These are phyloP conservation scores for Licmophora abbreviata DNA, from an alignment of 108 stramenopile genomes.

Conservation along the genomic window DNA sequence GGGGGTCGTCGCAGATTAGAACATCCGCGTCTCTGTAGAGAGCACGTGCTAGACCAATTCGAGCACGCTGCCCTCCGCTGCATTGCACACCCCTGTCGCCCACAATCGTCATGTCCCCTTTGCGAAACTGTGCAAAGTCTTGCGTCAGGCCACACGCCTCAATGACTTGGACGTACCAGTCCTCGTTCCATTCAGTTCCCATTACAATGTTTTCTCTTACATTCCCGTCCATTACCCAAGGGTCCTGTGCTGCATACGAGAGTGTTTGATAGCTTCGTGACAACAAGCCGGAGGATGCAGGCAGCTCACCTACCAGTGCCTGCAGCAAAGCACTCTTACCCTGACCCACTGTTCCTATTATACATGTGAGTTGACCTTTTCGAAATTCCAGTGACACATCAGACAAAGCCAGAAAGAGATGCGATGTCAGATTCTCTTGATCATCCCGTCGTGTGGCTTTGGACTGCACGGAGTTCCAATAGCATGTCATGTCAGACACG, in stretches of 20 bases:
- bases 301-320: slow-evolving; percentile 58
- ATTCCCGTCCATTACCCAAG: slow-evolving; percentile 89
- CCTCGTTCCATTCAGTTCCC: slow-evolving; percentile 35
- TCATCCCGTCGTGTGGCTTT: neutral
- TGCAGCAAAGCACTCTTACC: slow-evolving; percentile 66
- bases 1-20: slow-evolving; percentile 84
- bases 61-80: slow-evolving; percentile 89
- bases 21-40: slow-evolving; percentile 60
- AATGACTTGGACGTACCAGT: slow-evolving; percentile 57
- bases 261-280: slow-evolving; percentile 33
- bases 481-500: slow-evolving; percentile 23
- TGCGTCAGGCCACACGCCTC: slow-evolving; percentile 65
- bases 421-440: slow-evolving; percentile 6
- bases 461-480: slow-evolving; percentile 24
- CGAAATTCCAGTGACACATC: slow-evolving; percentile 38
- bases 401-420: slow-evolving; percentile 28
- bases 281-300: slow-evolving; percentile 26
- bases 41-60: slow-evolving; percentile 74
- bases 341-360: slow-evolving; percentile 59
- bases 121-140: slow-evolving; percentile 59
- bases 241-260: slow-evolving; percentile 85
- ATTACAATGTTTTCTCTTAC: slow-evolving; percentile 83
- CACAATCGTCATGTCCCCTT: slow-evolving; percentile 81
- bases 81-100: slow-evolving; percentile 91
- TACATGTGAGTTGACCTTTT: slow-evolving; percentile 37